These are phyloP conservation scores for Nicotiana benthamiana DNA, from an alignment of 257 asterid species.

Conservation along the genomic window DNA sequence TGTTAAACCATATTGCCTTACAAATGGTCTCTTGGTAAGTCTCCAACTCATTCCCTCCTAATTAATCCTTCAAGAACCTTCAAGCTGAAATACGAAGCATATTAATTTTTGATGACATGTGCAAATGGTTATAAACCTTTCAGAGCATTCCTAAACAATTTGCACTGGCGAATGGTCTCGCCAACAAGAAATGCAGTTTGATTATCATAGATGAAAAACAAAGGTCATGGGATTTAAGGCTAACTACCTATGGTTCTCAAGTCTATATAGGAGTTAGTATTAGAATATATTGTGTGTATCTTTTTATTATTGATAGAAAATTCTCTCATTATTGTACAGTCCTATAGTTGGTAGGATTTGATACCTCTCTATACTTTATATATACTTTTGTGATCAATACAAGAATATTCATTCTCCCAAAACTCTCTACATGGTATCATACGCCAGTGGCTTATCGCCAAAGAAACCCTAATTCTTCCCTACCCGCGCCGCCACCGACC, in stretches of 20 bases:
- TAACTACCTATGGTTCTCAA: background rate
- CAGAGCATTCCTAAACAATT: background rate
- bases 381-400: too few relatives aligned
- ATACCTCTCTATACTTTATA: too few relatives aligned
- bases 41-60: background rate
- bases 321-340: too few relatives aligned
- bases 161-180: background rate
- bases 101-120: background rate
- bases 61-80: too few relatives aligned
- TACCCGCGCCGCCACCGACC: too few relatives aligned
- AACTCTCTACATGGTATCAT: too few relatives aligned
- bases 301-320: too few relatives aligned
- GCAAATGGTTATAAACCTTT: background rate
- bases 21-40: conserved; percentile 2
- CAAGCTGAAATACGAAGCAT: background rate
- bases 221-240: conserved; percentile 8
- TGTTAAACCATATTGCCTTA: background rate
- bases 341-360: too few relatives aligned
- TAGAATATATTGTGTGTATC: too few relatives aligned
- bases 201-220: background rate
- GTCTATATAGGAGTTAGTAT: background rate
- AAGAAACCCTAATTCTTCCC: too few relatives aligned
- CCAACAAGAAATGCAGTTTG: background rate
- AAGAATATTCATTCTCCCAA: too few relatives aligned
- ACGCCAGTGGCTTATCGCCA: too few relatives aligned